Evolutionary conservation across 805 yeast genomes (phyloP), one percentile per base, ranked within the genome.

Genomic region (Ogataea sp.): DNA sequence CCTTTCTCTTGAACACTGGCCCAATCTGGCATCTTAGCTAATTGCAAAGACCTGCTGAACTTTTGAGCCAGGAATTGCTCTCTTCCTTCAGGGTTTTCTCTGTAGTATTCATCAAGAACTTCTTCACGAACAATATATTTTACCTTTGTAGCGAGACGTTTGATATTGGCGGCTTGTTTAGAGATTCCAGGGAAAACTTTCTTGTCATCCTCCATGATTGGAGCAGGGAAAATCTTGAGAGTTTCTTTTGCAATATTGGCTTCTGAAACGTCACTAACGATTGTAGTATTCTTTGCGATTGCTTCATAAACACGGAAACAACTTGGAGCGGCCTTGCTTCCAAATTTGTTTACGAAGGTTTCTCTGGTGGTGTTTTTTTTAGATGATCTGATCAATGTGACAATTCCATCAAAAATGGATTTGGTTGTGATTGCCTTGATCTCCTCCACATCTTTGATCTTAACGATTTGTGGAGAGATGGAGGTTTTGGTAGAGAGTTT

Each of bases 1-100:
- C 63, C 62, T 29, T 47, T 47, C 42, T 59, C 62, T 43, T 57
- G 56, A 25, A 59, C 58, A 36, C 59, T 64, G 10, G 51, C 40
- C 40, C 51, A 45, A 45, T 53, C 48, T 48, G 73, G 55, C 31
- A 73, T 39, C 28, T 59, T 61, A 18, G 62, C 59, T 3, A 18
- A n/a, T 10, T n/a, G 43, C 38, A 80, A 59, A 6, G 58, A 54
- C 32, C 65, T 56, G 11, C 71, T 64, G 85, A 85, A 80, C 10
- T 56, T 54, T 35, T 49, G 41, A 36, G 58, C 50, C 6, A 55
- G 31, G 11, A 23, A 23, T 23, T 7, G 7, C 42, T 56, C 56
- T 39, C 48, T 52, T 42, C 55, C 51, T 16, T 56, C 45, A 20
- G 30, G 30, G 11, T 23, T 7, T 7, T 11, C 11, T 23, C 11